phyloP scores from a whole-genome alignment of 1,284 basidiomycete species.

The Puccinia triticina region DNA sequence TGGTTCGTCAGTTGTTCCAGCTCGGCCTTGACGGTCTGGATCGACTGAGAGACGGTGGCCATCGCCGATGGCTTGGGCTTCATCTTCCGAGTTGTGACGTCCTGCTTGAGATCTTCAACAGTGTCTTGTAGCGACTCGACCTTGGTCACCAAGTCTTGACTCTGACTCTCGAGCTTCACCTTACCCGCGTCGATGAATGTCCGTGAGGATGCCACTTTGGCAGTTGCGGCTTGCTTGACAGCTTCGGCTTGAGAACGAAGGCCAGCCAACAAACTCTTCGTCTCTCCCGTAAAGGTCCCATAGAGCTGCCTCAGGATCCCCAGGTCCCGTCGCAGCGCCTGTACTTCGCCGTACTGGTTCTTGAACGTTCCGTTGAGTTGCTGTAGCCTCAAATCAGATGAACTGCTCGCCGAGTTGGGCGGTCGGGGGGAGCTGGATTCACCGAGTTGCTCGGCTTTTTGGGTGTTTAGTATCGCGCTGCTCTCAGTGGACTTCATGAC shows the following conservation, averaged over 20 bases:
- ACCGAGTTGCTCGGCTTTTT: constrained; percentile 36
- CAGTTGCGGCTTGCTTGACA: constrained; percentile 80
- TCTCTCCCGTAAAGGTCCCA: constrained; percentile 85
- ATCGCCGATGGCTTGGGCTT: constrained; percentile 77
- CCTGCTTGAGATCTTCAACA: constrained; percentile 85
- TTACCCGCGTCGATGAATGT: constrained; percentile 90
- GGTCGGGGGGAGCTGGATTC: constrained; percentile 46
- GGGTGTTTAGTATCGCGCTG: background rate
- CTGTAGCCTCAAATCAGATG: constrained; percentile 64
- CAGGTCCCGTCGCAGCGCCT: constrained; percentile 86
- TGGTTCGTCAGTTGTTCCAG: constrained; percentile 79
- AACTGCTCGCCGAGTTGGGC: constrained; percentile 19
- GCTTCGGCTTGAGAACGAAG: constrained; percentile 80
- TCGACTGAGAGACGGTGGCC: constrained; percentile 73
- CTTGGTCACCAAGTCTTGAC: constrained; percentile 85
- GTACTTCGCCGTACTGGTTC: constrained; percentile 90
- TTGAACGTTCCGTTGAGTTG: constrained; percentile 76
- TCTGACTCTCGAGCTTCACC: constrained; percentile 80
- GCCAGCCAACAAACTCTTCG: constrained; percentile 77
- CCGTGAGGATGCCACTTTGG: constrained; percentile 76
- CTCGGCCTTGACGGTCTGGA: constrained; percentile 72
- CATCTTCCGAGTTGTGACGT: constrained; percentile 85
- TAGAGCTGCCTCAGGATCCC: constrained; percentile 92
- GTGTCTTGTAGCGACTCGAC: constrained; percentile 92
- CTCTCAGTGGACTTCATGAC: constrained; percentile 59